A percentile compares a stretch with the other conserved stretches of the same genome.
Conservation (phyloP, 257 asterid genomes). For the Thymus quinquecostatus region DNA sequence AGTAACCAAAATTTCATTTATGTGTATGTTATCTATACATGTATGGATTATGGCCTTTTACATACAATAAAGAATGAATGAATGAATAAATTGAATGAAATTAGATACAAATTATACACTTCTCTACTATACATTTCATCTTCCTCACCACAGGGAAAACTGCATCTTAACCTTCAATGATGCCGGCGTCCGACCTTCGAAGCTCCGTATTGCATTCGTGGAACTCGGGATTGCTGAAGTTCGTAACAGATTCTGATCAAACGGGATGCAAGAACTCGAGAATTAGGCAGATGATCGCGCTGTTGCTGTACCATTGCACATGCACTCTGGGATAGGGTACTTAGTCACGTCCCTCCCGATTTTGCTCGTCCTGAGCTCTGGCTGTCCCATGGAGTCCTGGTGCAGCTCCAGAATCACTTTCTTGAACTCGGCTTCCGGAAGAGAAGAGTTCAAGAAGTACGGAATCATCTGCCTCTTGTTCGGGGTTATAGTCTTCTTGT, state of each 20-base stretch:
- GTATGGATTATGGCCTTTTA: slow-evolving; percentile 6
- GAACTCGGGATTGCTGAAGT: neutral
- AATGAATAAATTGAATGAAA: slow-evolving; percentile 28
- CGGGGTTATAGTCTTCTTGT: slow-evolving; percentile 80
- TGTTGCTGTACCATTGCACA: slow-evolving; percentile 58
- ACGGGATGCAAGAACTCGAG: neutral
- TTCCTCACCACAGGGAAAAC: neutral
- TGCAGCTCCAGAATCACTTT: slow-evolving; percentile 61
- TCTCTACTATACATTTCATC: slow-evolving; percentile 9
- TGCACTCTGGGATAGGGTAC: slow-evolving; percentile 85
- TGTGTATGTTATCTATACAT: slow-evolving; percentile 35
- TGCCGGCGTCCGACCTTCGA: neutral
- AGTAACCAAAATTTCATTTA: slow-evolving; percentile 14
- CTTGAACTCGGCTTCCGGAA: slow-evolving; percentile 64
- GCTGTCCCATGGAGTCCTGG: slow-evolving; percentile 78
- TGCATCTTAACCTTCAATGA: neutral
- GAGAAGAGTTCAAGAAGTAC: slow-evolving; percentile 67
- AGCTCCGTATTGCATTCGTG: neutral
- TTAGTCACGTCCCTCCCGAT: slow-evolving; percentile 77
- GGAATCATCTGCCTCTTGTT: slow-evolving; percentile 86
- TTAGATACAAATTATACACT: neutral
- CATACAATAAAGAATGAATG: slow-evolving; percentile 33
- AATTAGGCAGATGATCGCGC: slow-evolving; percentile 32
- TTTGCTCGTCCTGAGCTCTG: slow-evolving; percentile 67
- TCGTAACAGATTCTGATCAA: slow-evolving; percentile 4